Conservation (phyloP, 129 eudicot species). For the Helichrysum umbraculigerum region DNA sequence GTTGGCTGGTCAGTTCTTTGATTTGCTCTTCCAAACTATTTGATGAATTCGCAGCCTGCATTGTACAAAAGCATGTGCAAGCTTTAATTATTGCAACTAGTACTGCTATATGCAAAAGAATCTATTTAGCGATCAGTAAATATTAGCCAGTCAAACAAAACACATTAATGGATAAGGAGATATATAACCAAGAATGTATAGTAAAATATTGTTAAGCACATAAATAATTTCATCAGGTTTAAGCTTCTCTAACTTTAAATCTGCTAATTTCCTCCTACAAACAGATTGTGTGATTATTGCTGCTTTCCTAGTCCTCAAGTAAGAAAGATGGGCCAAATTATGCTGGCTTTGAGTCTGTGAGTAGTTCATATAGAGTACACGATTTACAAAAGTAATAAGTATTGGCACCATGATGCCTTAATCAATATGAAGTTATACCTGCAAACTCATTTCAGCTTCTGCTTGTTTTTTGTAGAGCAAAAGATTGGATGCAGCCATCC, state of each 20-base stretch:
- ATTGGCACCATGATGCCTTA: neutral
- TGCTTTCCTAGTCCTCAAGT: conserved; percentile 41
- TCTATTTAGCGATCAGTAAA: neutral
- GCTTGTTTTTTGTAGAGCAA: conserved; percentile 38
- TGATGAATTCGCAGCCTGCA: conserved; percentile 73
- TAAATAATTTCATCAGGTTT: neutral
- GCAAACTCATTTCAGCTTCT: conserved; percentile 57
- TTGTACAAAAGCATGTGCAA: conserved; percentile 10
- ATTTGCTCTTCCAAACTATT: conserved; percentile 65
- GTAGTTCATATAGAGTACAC: conserved; percentile 1
- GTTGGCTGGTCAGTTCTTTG: conserved; percentile 61
- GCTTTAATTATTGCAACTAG: neutral
- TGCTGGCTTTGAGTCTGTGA: conserved; percentile 54
- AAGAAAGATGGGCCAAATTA: conserved; percentile 39
- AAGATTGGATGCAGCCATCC: conserved; percentile 57
- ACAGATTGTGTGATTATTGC: conserved; percentile 63
- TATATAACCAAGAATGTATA: neutral
- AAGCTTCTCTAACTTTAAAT: conserved; percentile 54
- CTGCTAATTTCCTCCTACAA: conserved; percentile 56
- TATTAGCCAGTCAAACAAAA: neutral
- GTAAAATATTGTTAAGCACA: conserved; percentile 3
- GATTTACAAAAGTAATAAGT: neutral
- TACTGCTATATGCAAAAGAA: conserved; percentile 5
- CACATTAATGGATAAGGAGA: neutral
- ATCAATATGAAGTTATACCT: conserved; percentile 43